These are phyloP conservation scores for Cytidiella melzeri DNA, from an alignment of 768 basidiomycete species.

Conservation along the genomic window DNA sequence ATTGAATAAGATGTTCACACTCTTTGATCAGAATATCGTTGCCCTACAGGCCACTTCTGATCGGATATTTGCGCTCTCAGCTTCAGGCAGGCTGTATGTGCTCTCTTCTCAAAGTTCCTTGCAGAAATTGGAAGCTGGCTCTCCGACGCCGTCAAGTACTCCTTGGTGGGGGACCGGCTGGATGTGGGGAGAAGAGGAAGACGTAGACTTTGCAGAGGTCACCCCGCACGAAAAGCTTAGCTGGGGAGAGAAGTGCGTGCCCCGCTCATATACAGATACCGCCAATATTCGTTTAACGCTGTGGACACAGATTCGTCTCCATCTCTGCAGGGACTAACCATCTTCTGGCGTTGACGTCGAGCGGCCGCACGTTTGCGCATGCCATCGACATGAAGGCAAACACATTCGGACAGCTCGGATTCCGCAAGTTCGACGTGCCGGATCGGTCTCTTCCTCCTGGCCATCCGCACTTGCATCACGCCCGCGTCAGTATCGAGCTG, in stretches of 20 bases:
- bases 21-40: slow-evolving; percentile 56
- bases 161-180: slow-evolving; percentile 60
- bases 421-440: slow-evolving; percentile 53
- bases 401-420: slow-evolving; percentile 76
- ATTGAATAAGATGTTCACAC: background rate
- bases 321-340: slow-evolving; percentile 72
- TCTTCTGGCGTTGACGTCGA: slow-evolving; percentile 63
- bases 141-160: slow-evolving; percentile 37
- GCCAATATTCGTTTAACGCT: background rate
- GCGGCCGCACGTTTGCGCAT: slow-evolving; percentile 73
- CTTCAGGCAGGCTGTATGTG: slow-evolving; percentile 69
- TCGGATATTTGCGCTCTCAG: slow-evolving; percentile 73
- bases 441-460: slow-evolving; percentile 17
- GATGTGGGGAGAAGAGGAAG: slow-evolving; percentile 48
- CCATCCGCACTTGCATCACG: slow-evolving; percentile 16
- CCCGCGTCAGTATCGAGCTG: slow-evolving; percentile 45
- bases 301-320: slow-evolving; percentile 50
- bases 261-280: background rate
- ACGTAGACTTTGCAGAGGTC: slow-evolving; percentile 57
- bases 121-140: slow-evolving; percentile 37
- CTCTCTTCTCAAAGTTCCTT: slow-evolving; percentile 46
- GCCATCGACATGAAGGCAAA: slow-evolving; percentile 75
- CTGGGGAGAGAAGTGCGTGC: slow-evolving; percentile 59
- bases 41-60: slow-evolving; percentile 53
- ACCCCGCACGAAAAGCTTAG: slow-evolving; percentile 45